Evolutionary conservation across 192 early-diverging fungal species (phyloP).

Genomic region (Chytriomyces sp.): DNA sequence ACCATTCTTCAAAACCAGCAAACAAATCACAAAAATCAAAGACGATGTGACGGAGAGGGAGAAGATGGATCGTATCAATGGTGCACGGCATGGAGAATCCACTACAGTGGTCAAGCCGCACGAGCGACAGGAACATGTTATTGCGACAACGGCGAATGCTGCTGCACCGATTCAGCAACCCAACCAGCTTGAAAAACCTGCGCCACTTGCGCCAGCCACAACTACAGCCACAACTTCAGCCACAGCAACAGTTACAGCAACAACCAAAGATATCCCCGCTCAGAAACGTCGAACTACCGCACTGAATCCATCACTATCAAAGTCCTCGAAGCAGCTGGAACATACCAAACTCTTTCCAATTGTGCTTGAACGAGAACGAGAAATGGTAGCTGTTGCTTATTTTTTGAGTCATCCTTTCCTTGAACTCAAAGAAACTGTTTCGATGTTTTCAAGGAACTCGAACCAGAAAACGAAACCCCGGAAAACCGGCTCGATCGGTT

Average conservation of each 20-base stretch:
- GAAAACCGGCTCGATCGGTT: background rate
- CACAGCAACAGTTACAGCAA: too few relatives aligned
- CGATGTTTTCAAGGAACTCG: background rate
- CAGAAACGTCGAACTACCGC: background rate
- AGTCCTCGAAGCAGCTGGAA: background rate
- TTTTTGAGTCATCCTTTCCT: background rate
- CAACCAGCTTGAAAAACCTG: background rate
- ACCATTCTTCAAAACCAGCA: conserved; percentile 3
- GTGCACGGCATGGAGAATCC: background rate
- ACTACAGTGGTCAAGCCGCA: background rate
- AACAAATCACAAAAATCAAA: background rate
- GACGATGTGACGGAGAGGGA: background rate
- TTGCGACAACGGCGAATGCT: too few relatives aligned
- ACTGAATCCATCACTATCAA: background rate
- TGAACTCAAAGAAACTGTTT: background rate
- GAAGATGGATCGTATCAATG: background rate
- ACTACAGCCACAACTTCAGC: too few relatives aligned
- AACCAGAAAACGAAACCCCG: background rate
- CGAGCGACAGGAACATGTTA: too few relatives aligned
- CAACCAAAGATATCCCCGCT: background rate
- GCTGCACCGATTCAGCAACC: background rate
- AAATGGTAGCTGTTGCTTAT: background rate
- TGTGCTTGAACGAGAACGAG: background rate
- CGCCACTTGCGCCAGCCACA: background rate
- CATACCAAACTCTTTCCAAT: conserved; percentile 8